Evolutionary conservation across 331 rosid genomes (phyloP).

Genomic region (Telfairia occidentalis): DNA sequence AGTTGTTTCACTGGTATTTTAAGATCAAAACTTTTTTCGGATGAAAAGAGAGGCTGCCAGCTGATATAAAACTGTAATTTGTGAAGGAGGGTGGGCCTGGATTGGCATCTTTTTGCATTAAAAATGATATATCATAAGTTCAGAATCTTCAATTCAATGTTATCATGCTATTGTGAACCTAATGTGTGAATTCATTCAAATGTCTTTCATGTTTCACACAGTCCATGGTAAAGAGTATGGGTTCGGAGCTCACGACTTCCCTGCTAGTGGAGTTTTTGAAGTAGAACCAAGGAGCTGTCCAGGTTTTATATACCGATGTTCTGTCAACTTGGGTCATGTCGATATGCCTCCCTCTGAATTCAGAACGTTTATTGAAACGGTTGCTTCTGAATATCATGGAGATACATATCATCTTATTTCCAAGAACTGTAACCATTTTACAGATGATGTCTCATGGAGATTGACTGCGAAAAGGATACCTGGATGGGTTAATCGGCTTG

Average conservation of each 20-base stretch:
- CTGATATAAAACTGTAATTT: not conserved
- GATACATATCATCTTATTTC: slow-evolving; percentile 84
- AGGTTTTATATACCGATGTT: slow-evolving; percentile 57
- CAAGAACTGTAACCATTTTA: slow-evolving; percentile 89
- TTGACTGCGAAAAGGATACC: slow-evolving; percentile 64
- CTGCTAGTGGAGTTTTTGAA: slow-evolving; percentile 88
- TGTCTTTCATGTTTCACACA: slow-evolving; percentile 19
- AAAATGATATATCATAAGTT: not conserved
- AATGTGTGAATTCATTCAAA: slow-evolving; percentile 5
- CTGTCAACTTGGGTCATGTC: slow-evolving; percentile 45
- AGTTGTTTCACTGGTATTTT: not conserved
- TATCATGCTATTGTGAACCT: not conserved
- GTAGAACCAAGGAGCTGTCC: slow-evolving; percentile 88
- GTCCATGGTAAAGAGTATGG: slow-evolving; percentile 90
- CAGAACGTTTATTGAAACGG: slow-evolving; percentile 42
- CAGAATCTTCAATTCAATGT: not conserved
- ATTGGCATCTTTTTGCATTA: not conserved
- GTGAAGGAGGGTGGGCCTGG: not conserved
- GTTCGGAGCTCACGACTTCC: slow-evolving; percentile 79
- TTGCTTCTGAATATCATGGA: slow-evolving; percentile 84
- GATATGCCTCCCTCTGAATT: slow-evolving; percentile 47
- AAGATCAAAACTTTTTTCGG: not conserved
- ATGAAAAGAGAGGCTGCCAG: not conserved
- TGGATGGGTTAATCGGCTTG: slow-evolving; percentile 95
- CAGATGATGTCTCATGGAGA: slow-evolving; percentile 49